phyloP scores from a whole-genome alignment of 202 grass and related monocot species.

The Schoenoplectus triqueter region DNA sequence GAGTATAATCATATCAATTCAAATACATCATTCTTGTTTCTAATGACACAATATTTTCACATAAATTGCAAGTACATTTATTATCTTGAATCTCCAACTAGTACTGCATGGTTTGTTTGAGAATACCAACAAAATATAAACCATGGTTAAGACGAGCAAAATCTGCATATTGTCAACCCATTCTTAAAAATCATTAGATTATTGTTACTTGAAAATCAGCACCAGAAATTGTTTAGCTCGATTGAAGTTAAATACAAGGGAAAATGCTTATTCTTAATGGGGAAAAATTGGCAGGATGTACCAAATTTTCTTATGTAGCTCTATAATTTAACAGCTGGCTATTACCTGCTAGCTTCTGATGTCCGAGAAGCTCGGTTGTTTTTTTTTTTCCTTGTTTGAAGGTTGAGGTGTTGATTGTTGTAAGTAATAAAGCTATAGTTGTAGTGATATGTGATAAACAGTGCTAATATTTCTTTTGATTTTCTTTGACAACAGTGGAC shows the following conservation, averaged over 20 bases:
- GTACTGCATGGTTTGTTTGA: not conserved
- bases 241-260: not conserved
- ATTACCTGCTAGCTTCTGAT: conserved; percentile 6
- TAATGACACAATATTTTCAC: conserved; percentile 19
- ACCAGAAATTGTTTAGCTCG: conserved; percentile 8
- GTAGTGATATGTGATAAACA: conserved; percentile 1
- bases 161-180: not conserved
- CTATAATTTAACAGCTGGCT: not conserved
- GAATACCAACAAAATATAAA: not conserved
- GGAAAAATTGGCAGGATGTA: not conserved
- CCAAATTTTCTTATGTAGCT: not conserved
- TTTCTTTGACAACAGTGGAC: conserved; percentile 66
- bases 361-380: not conserved
- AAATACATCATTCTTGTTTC: conserved; percentile 13
- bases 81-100: not conserved
- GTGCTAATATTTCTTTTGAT: conserved; percentile 39
- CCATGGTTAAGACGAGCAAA: not conserved
- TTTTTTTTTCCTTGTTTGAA: no score
- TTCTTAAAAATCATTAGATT: not conserved
- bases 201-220: conserved; percentile 14
- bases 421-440: not conserved
- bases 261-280: not conserved
- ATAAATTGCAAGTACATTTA: not conserved
- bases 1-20: not conserved
- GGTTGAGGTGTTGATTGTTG: not conserved